phyloP scores from a whole-genome alignment of 805 yeast genomes.

The Pichia sporocuriosa region DNA sequence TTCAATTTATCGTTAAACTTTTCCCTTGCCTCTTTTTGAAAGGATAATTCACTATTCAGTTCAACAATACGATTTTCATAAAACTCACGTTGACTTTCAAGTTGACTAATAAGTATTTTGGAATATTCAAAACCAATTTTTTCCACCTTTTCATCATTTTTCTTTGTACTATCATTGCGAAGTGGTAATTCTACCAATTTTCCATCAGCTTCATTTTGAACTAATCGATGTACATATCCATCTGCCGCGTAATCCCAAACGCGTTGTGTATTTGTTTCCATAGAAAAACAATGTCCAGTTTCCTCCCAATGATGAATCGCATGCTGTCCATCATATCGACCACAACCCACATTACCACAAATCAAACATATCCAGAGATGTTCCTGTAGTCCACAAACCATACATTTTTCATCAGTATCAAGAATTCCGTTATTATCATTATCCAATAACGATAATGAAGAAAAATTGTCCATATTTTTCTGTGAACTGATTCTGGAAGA shows the following conservation, averaged over 20 bases:
- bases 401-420: conserved; percentile 36
- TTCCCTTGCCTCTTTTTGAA: background rate
- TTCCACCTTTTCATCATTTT: conserved; percentile 38
- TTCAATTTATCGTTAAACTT: conserved; percentile 7
- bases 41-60: conserved; percentile 14
- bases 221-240: conserved; percentile 77
- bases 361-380: conserved; percentile 85
- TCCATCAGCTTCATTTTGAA: conserved; percentile 84
- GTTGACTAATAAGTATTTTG: conserved; percentile 66
- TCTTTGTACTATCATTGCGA: conserved; percentile 18
- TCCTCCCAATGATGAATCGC: conserved; percentile 74
- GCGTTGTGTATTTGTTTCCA: conserved; percentile 77
- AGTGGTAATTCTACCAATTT: conserved; percentile 73
- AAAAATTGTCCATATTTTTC: background rate
- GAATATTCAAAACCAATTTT: conserved; percentile 73
- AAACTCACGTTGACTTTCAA: conserved; percentile 80
- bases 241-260: conserved; percentile 96
- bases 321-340: conserved; percentile 78
- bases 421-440: conserved; percentile 18
- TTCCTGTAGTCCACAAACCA: conserved; percentile 48
- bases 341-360: conserved; percentile 91
- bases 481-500: conserved; percentile 36
- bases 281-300: conserved; percentile 83
- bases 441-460: background rate
- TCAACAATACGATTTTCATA: conserved; percentile 51